Conservation (phyloP, 352 stramenopile genomes). For the Halophytophthora batemanensis region DNA sequence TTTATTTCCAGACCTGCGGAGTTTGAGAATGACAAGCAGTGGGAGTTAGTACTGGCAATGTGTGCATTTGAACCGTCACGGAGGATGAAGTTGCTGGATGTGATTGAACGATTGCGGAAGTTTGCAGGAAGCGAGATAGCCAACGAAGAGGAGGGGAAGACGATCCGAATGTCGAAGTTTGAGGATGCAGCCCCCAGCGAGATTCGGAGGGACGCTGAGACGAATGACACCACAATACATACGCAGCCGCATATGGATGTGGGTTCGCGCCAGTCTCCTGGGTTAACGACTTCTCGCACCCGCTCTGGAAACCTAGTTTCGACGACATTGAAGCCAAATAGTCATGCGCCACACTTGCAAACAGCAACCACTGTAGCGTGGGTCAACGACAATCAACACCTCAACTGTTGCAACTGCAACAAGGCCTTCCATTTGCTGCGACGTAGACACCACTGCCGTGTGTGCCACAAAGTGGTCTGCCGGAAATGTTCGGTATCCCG, state of each 20-base stretch:
- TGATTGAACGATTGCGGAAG: slow-evolving; percentile 3
- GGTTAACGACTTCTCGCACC: too few relatives aligned
- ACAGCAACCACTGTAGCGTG: neutral
- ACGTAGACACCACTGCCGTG: slow-evolving; percentile 12
- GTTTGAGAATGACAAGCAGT: neutral
- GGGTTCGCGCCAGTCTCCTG: too few relatives aligned
- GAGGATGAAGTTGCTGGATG: slow-evolving; percentile 3
- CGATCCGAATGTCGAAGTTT: neutral
- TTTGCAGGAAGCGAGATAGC: neutral
- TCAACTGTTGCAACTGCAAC: slow-evolving; percentile 7
- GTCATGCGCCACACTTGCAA: neutral
- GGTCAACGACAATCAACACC: slow-evolving; percentile 12
- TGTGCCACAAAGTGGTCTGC: slow-evolving; percentile 16
- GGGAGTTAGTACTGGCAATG: neutral
- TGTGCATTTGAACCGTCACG: slow-evolving; percentile 13
- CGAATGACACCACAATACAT: too few relatives aligned
- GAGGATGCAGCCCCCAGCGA: neutral
- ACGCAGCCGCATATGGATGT: too few relatives aligned
- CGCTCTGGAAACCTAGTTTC: too few relatives aligned
- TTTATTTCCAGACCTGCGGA: neutral
- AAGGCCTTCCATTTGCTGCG: slow-evolving; percentile 14
- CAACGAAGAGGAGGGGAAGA: neutral
- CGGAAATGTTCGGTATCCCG: slow-evolving; percentile 9
- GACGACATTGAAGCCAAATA: too few relatives aligned
- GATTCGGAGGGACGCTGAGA: too few relatives aligned